Evolutionary conservation across 139 green algal species (phyloP).

Genomic region (Raphidocelis subcapitata): DNA sequence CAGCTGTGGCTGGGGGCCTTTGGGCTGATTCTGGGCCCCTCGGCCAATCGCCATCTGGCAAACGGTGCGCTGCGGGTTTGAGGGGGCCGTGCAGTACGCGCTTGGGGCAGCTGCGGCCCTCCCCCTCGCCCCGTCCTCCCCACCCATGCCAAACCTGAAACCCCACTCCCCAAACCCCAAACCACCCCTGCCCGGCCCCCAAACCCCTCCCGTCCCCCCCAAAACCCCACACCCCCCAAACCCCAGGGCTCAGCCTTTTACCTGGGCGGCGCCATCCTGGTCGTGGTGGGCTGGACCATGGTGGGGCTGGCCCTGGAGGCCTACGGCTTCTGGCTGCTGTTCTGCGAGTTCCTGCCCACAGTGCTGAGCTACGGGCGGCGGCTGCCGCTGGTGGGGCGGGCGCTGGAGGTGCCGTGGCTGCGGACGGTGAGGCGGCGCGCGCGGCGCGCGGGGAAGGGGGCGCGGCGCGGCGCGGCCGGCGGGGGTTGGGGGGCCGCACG

Average conservation of each 20-base stretch:
- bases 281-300: slow-evolving; percentile 87
- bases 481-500: background rate
- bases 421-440: slow-evolving; percentile 61
- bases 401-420: slow-evolving; percentile 80
- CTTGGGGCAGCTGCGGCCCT: too few relatives aligned
- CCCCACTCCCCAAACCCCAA: too few relatives aligned
- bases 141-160: too few relatives aligned
- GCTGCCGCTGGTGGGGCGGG: slow-evolving; percentile 69
- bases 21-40: too few relatives aligned
- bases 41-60: too few relatives aligned
- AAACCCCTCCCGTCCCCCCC: too few relatives aligned
- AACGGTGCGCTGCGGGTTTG: too few relatives aligned
- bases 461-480: background rate
- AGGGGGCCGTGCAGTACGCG: too few relatives aligned
- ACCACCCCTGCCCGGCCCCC: too few relatives aligned
- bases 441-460: background rate
- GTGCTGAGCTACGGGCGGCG: slow-evolving; percentile 84
- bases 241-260: slow-evolving; percentile 87
- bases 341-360: slow-evolving; percentile 93
- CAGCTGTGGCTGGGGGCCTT: too few relatives aligned
- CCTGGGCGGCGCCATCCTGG: slow-evolving; percentile 73
- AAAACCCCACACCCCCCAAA: too few relatives aligned
- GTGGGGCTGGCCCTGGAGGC: slow-evolving; percentile 83
- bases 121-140: too few relatives aligned
- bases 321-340: slow-evolving; percentile 95